Evolutionary conservation across 805 yeast genomes (phyloP), one percentile per base, ranked within the genome.

Genomic region (Zygosaccharomyces bisporus): DNA sequence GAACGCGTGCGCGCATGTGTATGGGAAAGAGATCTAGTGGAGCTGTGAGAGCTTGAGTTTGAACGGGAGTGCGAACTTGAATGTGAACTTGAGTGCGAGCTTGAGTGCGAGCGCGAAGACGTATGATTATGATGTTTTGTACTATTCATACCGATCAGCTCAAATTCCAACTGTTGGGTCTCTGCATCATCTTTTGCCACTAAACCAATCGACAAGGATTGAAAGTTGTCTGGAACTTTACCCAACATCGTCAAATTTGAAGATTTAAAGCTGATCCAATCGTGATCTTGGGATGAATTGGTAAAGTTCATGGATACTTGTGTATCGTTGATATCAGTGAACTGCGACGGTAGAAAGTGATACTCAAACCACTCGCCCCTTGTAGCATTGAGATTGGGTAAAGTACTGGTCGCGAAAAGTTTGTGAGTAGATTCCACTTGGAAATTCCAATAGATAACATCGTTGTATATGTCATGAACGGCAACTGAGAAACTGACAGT

Each of bases 201-300:
- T 23, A 83, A 61, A 2, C 66, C 65, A 20, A 81, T 67, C 0
- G 55, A 39, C 12, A 73, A 46, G 3, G 52, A 44, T 12, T 72
- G 70, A 33, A 81, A 76, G 51, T 71, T 65, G 4, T 59, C 53
- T 3, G 88, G 86, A 16, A 82, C 84, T 13, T 66, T 58, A 21
- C 99, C 99, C 31, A 65, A 62, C 44, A 91, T 72, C 0, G 95
- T 82, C 60, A 75, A 68, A 57, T 84, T 86, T 8, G 73, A 51
- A 35, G 67, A 54, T 61, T 80, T 76, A 60, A 76, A 89, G 1
- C 69, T 54, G 39, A 91, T 69, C 98, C 98, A 91, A 39, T 63
- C 60, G 17, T 72, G 67, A 38, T 65, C 59, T 36, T 63, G 61
- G 17, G 64, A 52, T 31, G 61, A 53, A 45, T 66, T 64, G 13